phyloP scores from a whole-genome alignment of 768 basidiomycete species.

The Amanita subjunquillea region DNA sequence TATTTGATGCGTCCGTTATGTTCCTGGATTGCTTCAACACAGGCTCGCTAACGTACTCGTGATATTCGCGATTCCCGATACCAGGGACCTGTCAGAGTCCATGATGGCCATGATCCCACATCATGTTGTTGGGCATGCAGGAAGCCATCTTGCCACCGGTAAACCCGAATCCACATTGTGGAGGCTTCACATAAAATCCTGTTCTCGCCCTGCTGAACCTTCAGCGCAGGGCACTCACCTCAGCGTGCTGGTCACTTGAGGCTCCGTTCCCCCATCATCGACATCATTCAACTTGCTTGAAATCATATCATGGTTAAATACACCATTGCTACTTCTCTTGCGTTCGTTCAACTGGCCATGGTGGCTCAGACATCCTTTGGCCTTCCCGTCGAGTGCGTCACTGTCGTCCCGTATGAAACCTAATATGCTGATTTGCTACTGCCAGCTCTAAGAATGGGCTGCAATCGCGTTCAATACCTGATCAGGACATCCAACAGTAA shows the following conservation, averaged over 20 bases:
- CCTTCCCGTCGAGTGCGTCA: constrained; percentile 16
- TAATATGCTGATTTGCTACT: background rate
- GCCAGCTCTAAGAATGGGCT: background rate
- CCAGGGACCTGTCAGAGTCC: too few relatives aligned
- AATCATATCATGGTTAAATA: background rate
- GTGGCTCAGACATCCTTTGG: constrained; percentile 17
- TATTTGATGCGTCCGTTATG: too few relatives aligned
- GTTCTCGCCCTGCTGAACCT: too few relatives aligned
- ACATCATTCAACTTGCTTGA: background rate
- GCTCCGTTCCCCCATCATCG: background rate
- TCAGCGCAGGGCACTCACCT: background rate
- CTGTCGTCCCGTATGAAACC: background rate
- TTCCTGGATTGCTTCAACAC: too few relatives aligned
- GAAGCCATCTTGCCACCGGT: too few relatives aligned
- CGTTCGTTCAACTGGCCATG: constrained; percentile 17
- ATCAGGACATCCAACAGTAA: too few relatives aligned
- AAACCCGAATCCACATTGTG: too few relatives aligned
- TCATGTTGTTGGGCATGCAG: too few relatives aligned
- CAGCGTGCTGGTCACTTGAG: background rate
- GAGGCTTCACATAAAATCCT: too few relatives aligned
- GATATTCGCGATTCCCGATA: too few relatives aligned
- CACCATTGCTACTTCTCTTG: background rate
- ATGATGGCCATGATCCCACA: too few relatives aligned
- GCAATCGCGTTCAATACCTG: background rate
- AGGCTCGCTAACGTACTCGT: too few relatives aligned